Percentiles rank a stretch among this genome's conserved stretches.
These are phyloP conservation scores for Plasmodium coatneyi DNA, from an alignment of 169 alveolate species.

Conservation along the genomic window DNA sequence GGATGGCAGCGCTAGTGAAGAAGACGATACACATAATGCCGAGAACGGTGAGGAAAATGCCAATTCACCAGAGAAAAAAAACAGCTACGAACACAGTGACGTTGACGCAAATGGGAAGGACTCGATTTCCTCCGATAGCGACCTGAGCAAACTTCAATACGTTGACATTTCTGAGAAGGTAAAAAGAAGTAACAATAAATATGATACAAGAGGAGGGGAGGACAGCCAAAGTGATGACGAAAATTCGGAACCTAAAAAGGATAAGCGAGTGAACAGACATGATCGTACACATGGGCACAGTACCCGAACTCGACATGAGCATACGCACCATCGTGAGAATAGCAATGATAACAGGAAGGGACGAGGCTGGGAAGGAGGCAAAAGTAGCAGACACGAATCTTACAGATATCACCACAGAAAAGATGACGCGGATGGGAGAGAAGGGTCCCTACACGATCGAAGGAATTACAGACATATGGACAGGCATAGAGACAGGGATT, in stretches of 20 bases:
- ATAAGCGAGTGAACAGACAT: neutral
- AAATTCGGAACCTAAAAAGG: neutral
- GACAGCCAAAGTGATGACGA: neutral
- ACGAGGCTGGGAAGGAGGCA: neutral
- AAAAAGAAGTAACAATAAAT: neutral
- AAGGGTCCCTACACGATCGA: neutral
- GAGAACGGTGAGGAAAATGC: neutral
- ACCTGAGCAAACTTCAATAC: constrained; percentile 4
- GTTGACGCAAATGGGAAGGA: neutral
- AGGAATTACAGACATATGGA: neutral
- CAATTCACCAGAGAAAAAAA: neutral
- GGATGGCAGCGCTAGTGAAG: neutral
- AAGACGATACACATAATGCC: neutral
- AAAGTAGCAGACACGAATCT: neutral
- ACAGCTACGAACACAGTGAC: neutral
- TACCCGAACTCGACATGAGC: neutral
- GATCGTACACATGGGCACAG: neutral
- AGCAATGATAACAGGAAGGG: neutral
- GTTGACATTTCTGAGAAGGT: neutral
- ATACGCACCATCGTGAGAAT: neutral
- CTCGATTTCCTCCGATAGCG: neutral
- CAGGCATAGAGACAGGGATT: neutral
- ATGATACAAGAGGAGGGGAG: neutral
- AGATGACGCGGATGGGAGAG: neutral
- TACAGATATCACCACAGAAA: neutral